Base-by-base conservation (phyloP, 2,329 filamentous ascomycete genomes). In the Aspergillus clavatus region DNA sequence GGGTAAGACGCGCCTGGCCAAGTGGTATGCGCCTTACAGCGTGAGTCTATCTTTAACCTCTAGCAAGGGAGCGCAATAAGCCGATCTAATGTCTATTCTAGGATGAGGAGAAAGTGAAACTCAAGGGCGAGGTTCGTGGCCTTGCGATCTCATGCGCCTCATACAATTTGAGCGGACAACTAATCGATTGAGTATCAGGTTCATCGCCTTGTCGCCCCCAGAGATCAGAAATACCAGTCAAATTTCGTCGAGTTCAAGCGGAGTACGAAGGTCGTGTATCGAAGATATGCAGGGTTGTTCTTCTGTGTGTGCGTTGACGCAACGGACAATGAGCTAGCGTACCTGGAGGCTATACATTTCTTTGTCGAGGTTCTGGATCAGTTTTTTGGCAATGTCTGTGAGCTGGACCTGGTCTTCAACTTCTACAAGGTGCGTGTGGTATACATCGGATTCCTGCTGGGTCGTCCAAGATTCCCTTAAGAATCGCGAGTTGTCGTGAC, bases 241-340 rank as follows among this genome's bases (percentile, higher is more conserved):
- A 98, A 98, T 75, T 98, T 98, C 64, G 93, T 98, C 78, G 93
- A 98, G 60, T 84, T 84, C 57, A 70, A 72, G 37, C 63, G 68
- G 39, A 72, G 69, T 50, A 89, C 91, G 67, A 97, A 96, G 75
- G 87, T 98, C 60, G 89, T 98, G 43, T 98, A 98, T 75, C 86
- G 94, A 36, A 87, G 93, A 52, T 98, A 98, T 72, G 93, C 93
- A 0, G 93, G 93, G 0, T 82, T 98, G 47, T 98, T 98, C 81
- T 98, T 98, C 77, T 98, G 93, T 76, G 94, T 90, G 43, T 97
- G 93, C 71, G 93, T 98, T 66, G 93, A 98, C 72, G 94, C 91
- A 41, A 97, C 96, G 70, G 93, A 98, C 71, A 98, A 97, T 72
- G 93, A 98, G 75, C 77, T 98, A 50, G 91, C 93, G 21, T 97